A percentile compares a stretch with the other conserved stretches of the same genome.
phyloP scores from a whole-genome alignment of 1,284 basidiomycete genomes.

The Ganoderma meredithae region DNA sequence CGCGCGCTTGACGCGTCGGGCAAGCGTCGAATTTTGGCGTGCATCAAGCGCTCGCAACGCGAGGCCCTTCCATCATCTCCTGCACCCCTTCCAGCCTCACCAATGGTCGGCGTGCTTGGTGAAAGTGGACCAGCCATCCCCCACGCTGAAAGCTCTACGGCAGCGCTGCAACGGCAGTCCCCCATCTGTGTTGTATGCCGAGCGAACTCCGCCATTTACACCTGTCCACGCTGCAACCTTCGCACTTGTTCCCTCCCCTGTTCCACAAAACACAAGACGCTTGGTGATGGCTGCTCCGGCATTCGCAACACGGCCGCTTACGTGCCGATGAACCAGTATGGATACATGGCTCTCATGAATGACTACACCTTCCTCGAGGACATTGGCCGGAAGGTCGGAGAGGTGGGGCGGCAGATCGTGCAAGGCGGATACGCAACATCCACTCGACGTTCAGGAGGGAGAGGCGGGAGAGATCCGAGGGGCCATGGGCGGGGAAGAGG shows the following conservation, averaged over 20 bases:
- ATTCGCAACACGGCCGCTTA: conserved; percentile 76
- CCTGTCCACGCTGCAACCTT: conserved; percentile 78
- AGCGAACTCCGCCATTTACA: conserved; percentile 66
- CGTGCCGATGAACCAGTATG: conserved; percentile 82
- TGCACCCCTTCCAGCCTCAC: not conserved
- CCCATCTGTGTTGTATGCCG: conserved; percentile 59
- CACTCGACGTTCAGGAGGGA: conserved; percentile 8
- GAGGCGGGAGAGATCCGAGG: conserved; percentile 35
- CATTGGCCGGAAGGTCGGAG: conserved; percentile 70
- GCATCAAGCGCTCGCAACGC: conserved; percentile 4
- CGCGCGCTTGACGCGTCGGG: conserved; percentile 14
- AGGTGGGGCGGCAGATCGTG: conserved; percentile 77
- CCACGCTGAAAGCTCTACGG: conserved; percentile 28
- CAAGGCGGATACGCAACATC: conserved; percentile 54
- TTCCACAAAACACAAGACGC: conserved; percentile 73
- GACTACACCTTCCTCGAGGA: conserved; percentile 89
- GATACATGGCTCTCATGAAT: conserved; percentile 83
- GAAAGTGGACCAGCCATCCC: not conserved
- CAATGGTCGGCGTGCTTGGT: conserved; percentile 15
- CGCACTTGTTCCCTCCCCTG: conserved; percentile 81
- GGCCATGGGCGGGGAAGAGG: conserved; percentile 35
- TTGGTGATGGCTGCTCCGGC: conserved; percentile 69
- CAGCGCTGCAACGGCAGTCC: conserved; percentile 25
- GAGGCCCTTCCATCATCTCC: not conserved
- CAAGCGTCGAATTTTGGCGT: conserved; percentile 8